Conservation (phyloP, 495 filamentous ascomycete species). For the Neurospora sp. region DNA sequence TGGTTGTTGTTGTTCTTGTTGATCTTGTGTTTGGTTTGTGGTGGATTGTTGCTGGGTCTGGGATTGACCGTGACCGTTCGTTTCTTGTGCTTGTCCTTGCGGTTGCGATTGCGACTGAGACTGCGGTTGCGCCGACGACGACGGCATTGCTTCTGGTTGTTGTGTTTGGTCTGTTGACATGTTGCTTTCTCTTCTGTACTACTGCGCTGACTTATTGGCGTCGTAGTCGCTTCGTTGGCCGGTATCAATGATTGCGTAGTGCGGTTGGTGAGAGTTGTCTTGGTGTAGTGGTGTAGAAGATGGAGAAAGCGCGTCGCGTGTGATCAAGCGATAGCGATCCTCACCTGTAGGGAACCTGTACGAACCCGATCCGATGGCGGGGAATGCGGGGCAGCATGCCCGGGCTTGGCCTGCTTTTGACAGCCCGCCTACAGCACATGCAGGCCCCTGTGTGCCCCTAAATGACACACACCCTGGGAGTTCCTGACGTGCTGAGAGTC, state of each 20-base stretch:
- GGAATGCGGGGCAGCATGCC: not conserved
- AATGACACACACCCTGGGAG: not conserved
- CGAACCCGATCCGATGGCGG: not conserved
- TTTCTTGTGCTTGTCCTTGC: not conserved
- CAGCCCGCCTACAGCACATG: not conserved
- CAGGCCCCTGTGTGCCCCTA: not conserved
- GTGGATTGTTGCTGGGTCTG: not conserved
- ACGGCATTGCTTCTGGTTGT: not conserved
- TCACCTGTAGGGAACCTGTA: not conserved
- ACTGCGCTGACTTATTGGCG: not conserved
- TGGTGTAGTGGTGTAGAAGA: not conserved
- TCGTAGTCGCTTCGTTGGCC: not conserved
- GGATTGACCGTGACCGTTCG: not conserved
- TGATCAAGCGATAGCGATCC: not conserved
- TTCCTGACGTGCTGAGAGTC: not conserved
- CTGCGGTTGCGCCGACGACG: not conserved
- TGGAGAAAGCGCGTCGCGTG: not conserved
- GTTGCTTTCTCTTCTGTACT: not conserved
- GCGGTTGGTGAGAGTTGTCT: not conserved
- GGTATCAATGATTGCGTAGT: not conserved
- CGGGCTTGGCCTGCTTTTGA: not conserved
- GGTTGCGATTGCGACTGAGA: not conserved
- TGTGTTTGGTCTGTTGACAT: not conserved
- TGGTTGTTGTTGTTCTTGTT: not conserved
- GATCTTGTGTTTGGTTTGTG: constrained; percentile 5